A percentile compares a stretch with the other conserved stretches of the same genome.
These are phyloP conservation scores for Chalciporus sphaerocephalus DNA, from an alignment of 768 basidiomycete genomes.

Conservation along the genomic window DNA sequence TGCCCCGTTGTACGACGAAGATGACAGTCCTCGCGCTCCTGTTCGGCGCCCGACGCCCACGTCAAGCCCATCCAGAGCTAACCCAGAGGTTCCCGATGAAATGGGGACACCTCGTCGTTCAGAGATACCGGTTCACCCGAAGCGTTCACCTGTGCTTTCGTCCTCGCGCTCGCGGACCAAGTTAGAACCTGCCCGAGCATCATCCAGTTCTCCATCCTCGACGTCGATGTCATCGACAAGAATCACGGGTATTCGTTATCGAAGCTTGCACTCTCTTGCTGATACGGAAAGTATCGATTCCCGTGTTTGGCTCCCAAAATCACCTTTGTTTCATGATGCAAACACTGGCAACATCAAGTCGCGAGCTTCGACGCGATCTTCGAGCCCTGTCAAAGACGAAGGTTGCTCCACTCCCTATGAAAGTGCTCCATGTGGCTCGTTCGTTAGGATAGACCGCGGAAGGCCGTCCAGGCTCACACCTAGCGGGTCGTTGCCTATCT, in stretches of 20 bases:
- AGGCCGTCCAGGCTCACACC: conserved; percentile 16
- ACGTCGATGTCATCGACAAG: conserved; percentile 6
- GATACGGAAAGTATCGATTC: conserved; percentile 16
- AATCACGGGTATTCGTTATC: conserved; percentile 20
- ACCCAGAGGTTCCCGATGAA: conserved; percentile 4
- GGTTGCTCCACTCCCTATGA: neutral
- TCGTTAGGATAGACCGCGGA: conserved; percentile 21
- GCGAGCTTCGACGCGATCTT: conserved; percentile 18
- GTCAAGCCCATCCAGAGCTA: conserved; percentile 18
- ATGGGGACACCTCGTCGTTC: neutral
- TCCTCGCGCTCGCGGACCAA: conserved; percentile 2
- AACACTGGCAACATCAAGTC: conserved; percentile 26
- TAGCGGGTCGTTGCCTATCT: conserved; percentile 17
- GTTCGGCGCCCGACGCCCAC: conserved; percentile 8
- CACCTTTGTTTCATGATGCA: conserved; percentile 25
- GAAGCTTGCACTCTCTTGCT: conserved; percentile 15
- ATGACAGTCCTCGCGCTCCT: conserved; percentile 11
- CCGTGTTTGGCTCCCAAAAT: conserved; percentile 26
- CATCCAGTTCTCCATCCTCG: conserved; percentile 5
- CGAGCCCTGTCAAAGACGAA: conserved; percentile 19
- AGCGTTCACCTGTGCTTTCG: conserved; percentile 1
- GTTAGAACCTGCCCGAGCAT: conserved; percentile 9
- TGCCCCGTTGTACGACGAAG: conserved; percentile 13
- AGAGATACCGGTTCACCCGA: conserved; percentile 8
- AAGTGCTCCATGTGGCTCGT: neutral